Evolutionary conservation across 2,329 filamentous ascomycete species (phyloP), one percentile per base, ranked within the genome.

Genomic region (Paecilomyces niveus): DNA sequence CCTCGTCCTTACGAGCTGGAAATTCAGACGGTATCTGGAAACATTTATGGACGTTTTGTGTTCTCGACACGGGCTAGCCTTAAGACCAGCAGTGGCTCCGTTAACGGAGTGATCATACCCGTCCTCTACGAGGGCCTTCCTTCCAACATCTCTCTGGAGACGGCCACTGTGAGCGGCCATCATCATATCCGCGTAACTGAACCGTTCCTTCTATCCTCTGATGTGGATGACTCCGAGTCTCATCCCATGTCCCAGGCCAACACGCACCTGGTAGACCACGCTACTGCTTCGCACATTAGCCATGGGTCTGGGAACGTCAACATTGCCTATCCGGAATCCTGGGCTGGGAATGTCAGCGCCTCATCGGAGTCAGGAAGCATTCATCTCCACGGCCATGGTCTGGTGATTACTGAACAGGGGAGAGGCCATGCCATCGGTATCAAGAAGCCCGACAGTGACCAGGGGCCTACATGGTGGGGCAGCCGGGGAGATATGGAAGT

Each of bases 31-130:
- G 51, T 57, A 4, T 64, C 62, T 21, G 72, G 72, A n/a, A 64
- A 60, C 26, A 65, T 73, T 35, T 59, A 58, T 5, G 71, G 69
- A 75, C 73, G 75, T 55, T 73, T 84, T 62, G 71, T 83, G 5
- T 77, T 83, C 31, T 72, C 80, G 1, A 73, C 76, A 24, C 77
- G 81, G 50, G 68, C 72, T 4, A 74, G 84, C 62, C 66, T 76
- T 24, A 72, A 74, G 3, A 78, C 81, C 9, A 63, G 71, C 0
- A 72, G 71, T 54, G 85, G 84, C 29, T 70, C 66, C 10, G 76
- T 86, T 50, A 75, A 72, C 18, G 78, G 82, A 9, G 77, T 73
- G 1, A 75, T 87, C 26, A 69, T 71, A 1, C 75, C 86, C 6
- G 74, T 66, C 33, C 58, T 62, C 13, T 60, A 53, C 7, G 22